Evolutionary conservation across 768 basidiomycete genomes (phyloP).

Genomic region (Leccinellum albellum): DNA sequence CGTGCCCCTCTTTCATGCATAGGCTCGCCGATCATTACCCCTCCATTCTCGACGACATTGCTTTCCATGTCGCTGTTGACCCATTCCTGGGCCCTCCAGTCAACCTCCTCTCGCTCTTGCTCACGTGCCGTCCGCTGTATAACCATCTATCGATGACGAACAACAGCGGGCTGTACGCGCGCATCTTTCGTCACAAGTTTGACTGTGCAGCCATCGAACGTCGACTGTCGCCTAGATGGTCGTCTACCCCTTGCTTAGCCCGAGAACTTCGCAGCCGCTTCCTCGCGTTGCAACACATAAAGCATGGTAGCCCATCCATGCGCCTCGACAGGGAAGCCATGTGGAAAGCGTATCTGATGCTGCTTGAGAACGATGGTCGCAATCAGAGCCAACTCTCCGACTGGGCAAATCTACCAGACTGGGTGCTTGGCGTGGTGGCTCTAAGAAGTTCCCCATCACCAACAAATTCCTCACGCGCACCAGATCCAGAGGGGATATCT

Average conservation of each 20-base stretch:
- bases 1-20: constrained; percentile 10
- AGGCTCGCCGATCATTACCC: constrained; percentile 14
- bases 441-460: constrained; percentile 8
- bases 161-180: constrained; percentile 40
- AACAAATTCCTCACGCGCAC: constrained; percentile 15
- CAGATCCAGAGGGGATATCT: constrained; percentile 36
- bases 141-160: constrained; percentile 32
- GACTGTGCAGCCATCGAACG: constrained; percentile 38
- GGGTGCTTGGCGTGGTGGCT: constrained; percentile 18
- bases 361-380: constrained; percentile 48
- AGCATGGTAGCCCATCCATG: constrained; percentile 16
- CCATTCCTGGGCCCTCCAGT: constrained; percentile 44
- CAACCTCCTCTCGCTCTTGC: constrained; percentile 36
- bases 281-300: constrained; percentile 40
- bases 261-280: constrained; percentile 44
- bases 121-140: constrained; percentile 37
- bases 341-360: constrained; percentile 54
- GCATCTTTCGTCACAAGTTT: constrained; percentile 45
- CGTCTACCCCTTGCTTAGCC: constrained; percentile 36
- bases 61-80: constrained; percentile 35
- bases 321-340: constrained; percentile 38
- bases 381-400: constrained; percentile 41
- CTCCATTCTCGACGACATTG: constrained; percentile 37
- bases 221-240: constrained; percentile 37
- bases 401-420: constrained; percentile 38